Evolutionary conservation across 805 yeast genomes (phyloP).

Genomic region (Candida ponderosae): DNA sequence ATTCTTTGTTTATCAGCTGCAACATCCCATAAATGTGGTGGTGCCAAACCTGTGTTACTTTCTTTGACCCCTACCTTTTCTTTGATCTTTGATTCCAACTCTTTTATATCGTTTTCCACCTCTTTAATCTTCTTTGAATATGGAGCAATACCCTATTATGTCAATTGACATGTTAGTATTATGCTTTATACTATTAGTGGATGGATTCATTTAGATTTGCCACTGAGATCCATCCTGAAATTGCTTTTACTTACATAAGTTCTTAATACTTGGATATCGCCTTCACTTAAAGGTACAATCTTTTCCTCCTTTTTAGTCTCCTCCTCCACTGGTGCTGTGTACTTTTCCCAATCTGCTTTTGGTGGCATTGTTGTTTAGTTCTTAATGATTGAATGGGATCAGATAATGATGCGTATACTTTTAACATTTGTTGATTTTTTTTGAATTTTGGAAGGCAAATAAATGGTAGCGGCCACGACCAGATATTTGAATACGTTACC

Average conservation of each 20-base stretch:
- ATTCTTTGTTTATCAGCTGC: constrained; percentile 92
- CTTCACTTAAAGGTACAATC: constrained; percentile 84
- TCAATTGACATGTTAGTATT: constrained; percentile 6
- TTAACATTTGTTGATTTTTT: no score
- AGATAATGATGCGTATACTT: no score
- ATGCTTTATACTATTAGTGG: constrained; percentile 1
- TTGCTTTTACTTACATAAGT: constrained; percentile 46
- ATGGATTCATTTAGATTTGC: background rate
- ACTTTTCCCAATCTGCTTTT: constrained; percentile 98
- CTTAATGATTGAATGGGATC: background rate
- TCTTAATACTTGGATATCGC: constrained; percentile 94
- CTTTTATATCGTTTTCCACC: constrained; percentile 81
- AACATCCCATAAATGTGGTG: constrained; percentile 96
- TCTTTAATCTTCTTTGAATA: constrained; percentile 75
- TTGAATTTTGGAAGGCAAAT: no score
- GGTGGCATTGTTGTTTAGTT: constrained; percentile 63
- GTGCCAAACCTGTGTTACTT: constrained; percentile 95
- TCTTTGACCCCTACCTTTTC: constrained; percentile 93
- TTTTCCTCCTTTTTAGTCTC: constrained; percentile 56
- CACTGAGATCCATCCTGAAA: background rate
- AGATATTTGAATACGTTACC: no score
- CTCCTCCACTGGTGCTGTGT: constrained; percentile 75
- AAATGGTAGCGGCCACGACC: no score
- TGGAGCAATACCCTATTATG: constrained; percentile 83
- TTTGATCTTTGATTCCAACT: constrained; percentile 78